Evolutionary conservation across 768 basidiomycete genomes (phyloP).

Genomic region (Lactarius hengduanensis): DNA sequence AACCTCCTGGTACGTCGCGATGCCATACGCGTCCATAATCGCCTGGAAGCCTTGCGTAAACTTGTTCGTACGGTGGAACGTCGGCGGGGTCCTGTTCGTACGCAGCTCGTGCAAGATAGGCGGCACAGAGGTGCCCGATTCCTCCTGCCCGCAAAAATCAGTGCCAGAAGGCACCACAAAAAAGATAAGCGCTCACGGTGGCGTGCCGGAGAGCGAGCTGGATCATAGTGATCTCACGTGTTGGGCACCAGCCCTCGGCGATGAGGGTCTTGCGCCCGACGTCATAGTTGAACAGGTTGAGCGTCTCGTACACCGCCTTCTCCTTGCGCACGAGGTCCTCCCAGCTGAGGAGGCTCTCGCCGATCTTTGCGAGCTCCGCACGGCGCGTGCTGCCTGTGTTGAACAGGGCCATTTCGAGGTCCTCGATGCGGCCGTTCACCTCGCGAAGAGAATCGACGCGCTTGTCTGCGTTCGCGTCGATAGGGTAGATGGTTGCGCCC

Average conservation of each 20-base stretch:
- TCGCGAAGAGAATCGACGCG: conserved; percentile 88
- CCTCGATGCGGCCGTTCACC: conserved; percentile 85
- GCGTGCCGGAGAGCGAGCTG: conserved; percentile 88
- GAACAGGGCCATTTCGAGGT: conserved; percentile 83
- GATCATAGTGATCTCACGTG: conserved; percentile 82
- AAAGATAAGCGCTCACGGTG: conserved; percentile 48
- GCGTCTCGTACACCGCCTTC: conserved; percentile 92
- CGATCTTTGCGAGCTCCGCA: conserved; percentile 77
- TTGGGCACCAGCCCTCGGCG: conserved; percentile 97
- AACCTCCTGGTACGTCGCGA: conserved; percentile 92
- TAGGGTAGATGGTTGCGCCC: conserved; percentile 95
- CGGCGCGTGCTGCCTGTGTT: conserved; percentile 86
- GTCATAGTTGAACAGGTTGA: conserved; percentile 96
- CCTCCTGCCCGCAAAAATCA: conserved; percentile 49
- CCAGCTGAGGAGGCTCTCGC: conserved; percentile 85
- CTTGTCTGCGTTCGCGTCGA: conserved; percentile 92
- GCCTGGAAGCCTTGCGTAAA: conserved; percentile 97
- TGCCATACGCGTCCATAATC: conserved; percentile 97
- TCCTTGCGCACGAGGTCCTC: conserved; percentile 93
- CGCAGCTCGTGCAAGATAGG: conserved; percentile 89
- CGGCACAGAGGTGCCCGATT: conserved; percentile 87
- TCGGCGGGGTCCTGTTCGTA: conserved; percentile 91
- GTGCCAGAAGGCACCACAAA: not conserved
- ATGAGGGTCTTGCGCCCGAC: conserved; percentile 90
- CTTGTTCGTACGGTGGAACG: conserved; percentile 91